Evolutionary conservation across 768 basidiomycete species (phyloP).

Genomic region (Leucogyrophana mollusca): DNA sequence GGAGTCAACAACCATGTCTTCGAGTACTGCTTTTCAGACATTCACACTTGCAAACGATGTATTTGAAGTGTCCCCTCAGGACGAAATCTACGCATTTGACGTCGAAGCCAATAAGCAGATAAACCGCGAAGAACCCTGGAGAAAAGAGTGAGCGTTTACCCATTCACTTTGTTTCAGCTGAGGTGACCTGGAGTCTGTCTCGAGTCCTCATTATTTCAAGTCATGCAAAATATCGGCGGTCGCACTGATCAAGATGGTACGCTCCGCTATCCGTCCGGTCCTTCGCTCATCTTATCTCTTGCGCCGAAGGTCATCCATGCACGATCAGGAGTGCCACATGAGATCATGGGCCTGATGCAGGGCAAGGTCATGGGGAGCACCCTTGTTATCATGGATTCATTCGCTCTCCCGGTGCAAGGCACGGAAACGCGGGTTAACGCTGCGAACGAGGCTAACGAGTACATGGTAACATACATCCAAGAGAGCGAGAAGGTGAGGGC

Average conservation of each 20-base stretch:
- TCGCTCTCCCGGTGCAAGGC: conserved; percentile 95
- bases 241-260: conserved; percentile 92
- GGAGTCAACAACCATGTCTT: conserved; percentile 34
- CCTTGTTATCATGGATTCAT: conserved; percentile 91
- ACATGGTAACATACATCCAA: conserved; percentile 93
- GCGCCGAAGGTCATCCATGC: conserved; percentile 97
- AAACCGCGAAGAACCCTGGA: conserved; percentile 77
- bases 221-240: conserved; percentile 94
- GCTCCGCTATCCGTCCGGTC: conserved; percentile 2
- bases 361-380: conserved; percentile 85
- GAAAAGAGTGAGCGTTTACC: conserved; percentile 65
- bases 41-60: conserved; percentile 76
- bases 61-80: conserved; percentile 66
- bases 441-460: conserved; percentile 92
- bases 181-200: conserved; percentile 4
- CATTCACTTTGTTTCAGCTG: background rate
- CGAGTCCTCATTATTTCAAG: conserved; percentile 79
- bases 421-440: conserved; percentile 99
- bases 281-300: conserved; percentile 7
- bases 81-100: conserved; percentile 80
- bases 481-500: conserved; percentile 71
- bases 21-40: conserved; percentile 65
- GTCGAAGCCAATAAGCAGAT: conserved; percentile 63
- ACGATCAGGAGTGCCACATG: conserved; percentile 93
- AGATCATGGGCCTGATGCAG: conserved; percentile 99